Evolutionary conservation across 2,329 filamentous ascomycete genomes (phyloP).

Genomic region (Curvularia verruculosa): DNA sequence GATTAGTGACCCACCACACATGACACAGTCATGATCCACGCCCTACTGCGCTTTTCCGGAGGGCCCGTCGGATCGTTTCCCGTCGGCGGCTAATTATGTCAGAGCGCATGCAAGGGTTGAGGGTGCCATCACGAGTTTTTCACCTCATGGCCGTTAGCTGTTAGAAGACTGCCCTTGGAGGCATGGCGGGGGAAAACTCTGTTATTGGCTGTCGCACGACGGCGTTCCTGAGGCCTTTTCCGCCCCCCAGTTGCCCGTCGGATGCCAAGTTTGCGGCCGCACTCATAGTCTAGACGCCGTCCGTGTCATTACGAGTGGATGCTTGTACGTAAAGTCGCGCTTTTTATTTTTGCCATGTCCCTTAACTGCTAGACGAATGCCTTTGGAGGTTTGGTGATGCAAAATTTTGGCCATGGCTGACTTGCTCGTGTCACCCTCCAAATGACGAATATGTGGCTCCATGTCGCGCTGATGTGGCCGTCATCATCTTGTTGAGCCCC

Average conservation of each 20-base stretch:
- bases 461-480: not conserved
- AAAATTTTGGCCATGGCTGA: slow-evolving; percentile 16
- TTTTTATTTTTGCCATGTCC: slow-evolving; percentile 13
- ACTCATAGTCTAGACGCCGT: slow-evolving; percentile 19
- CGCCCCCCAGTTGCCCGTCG: slow-evolving; percentile 18
- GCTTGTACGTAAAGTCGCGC: slow-evolving; percentile 28
- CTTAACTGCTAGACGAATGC: slow-evolving; percentile 28
- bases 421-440: slow-evolving; percentile 6
- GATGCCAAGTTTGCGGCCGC: slow-evolving; percentile 11
- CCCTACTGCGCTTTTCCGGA: slow-evolving; percentile 15
- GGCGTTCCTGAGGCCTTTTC: slow-evolving; percentile 8
- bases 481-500: not conserved
- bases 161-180: slow-evolving; percentile 24
- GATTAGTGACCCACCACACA: slow-evolving; percentile 10
- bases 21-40: slow-evolving; percentile 13
- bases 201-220: slow-evolving; percentile 23
- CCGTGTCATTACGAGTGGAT: slow-evolving; percentile 24
- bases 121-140: slow-evolving; percentile 8
- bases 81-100: slow-evolving; percentile 21
- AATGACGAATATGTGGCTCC: slow-evolving; percentile 1
- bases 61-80: slow-evolving; percentile 17
- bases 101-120: slow-evolving; percentile 7
- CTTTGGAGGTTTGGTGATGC: slow-evolving; percentile 26
- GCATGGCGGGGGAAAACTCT: slow-evolving; percentile 27
- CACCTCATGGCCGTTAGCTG: slow-evolving; percentile 18